Percentiles rank a stretch among this genome's conserved stretches.
Evolutionary conservation across 148 eudicot species (phyloP).

Genomic region (Vaccinium myrtillus): DNA sequence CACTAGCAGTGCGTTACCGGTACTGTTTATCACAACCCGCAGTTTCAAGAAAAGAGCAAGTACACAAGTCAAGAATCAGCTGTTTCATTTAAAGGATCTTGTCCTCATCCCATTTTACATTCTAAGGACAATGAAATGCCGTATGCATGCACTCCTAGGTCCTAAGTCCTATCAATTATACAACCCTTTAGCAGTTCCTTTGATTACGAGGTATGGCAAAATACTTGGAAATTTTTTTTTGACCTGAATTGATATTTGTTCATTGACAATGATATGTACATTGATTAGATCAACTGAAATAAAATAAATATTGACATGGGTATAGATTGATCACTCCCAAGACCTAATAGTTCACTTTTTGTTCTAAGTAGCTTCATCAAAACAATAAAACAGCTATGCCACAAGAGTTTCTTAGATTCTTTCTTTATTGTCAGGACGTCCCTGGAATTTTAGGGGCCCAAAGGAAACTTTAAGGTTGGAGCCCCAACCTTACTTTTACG

Average conservation of each 20-base stretch:
- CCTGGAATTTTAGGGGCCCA: neutral
- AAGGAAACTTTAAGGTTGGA: conserved; percentile 3
- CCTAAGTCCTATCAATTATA: neutral
- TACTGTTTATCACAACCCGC: neutral
- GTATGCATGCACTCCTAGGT: neutral
- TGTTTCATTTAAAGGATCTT: neutral
- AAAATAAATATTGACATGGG: neutral
- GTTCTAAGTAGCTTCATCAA: neutral
- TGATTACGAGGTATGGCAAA: neutral
- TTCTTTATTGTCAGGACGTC: neutral
- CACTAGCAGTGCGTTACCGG: neutral
- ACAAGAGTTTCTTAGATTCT: neutral
- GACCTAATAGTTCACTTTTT: neutral
- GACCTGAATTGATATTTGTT: neutral
- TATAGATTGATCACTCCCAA: neutral
- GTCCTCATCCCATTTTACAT: neutral
- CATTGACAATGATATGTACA: neutral
- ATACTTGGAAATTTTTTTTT: neutral
- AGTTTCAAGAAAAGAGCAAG: neutral
- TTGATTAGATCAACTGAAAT: neutral
- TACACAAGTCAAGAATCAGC: neutral
- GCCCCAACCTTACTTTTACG: neutral
- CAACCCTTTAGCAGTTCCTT: neutral
- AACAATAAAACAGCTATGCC: neutral
- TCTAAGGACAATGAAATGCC: neutral